Evolutionary conservation across 202 grass and related monocot species (phyloP), one percentile per base, ranked within the genome.

Genomic region (Dendrocalamus latiflorus): DNA sequence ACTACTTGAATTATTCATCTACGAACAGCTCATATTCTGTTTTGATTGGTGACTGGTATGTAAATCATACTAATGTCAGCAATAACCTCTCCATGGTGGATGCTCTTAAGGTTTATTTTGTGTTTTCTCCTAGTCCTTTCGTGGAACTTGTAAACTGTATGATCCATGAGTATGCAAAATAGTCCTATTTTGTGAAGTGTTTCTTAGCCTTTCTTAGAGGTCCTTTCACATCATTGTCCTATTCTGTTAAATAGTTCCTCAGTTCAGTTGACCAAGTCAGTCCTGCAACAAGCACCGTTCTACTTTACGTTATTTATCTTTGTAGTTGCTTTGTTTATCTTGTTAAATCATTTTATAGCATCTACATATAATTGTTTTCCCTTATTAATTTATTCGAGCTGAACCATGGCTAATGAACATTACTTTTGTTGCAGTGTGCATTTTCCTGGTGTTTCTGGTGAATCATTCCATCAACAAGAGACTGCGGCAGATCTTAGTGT

Each of bases 381-480:
- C 8, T 42, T 44, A 66, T 30, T 79, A 57, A 38, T 79, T 60
- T 39, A 15, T 39, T 71, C 15, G 30, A 64, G 22, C 62, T 85
- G 78, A 84, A 61, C 26, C 47, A 77, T 86, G 41, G 62, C 77
- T 78, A 84, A 84, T 28, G 41, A 41, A 3, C 56, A 20, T 65
- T 68, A 49, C 26, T 85, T 77, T 74, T 71, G 43, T 84, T 70
- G 78, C 87, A 98, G 95, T 94, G 92, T 98, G 92, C 47, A 93
- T 98, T 91, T 98, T 98, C 60, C 85, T 94, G 84, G 83, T 98
- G 70, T 98, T 94, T 94, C 60, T 98, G 45, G 87, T 94, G 85
- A 98, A 89, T 84, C 88, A 98, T 82, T 92, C 92, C 56, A 91
- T 98, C 16, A 86, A 73, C 47, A 85, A 77, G 79, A 88, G 92